Evolutionary conservation across 768 basidiomycete genomes (phyloP), one percentile per base, ranked within the genome.

Genomic region (Suillus luteus): DNA sequence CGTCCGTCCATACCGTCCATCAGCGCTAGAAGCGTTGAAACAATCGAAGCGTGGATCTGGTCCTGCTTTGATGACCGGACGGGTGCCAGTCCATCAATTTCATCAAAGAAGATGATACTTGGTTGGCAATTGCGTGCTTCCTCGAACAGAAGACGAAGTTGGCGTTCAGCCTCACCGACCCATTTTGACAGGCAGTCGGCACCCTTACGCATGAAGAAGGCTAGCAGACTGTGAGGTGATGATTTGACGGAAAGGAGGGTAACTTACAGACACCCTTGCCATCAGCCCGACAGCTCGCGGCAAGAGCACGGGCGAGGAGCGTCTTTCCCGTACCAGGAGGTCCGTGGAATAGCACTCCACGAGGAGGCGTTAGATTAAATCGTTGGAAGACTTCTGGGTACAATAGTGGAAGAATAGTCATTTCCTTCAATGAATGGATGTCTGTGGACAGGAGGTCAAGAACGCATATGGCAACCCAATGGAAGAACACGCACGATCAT

Each of bases 1-100:
- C 97, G 86, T 1, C 96, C 96, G 66, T 99, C 97, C 96, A 99
- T 99, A 51, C 96, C 97, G 74, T 99, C 97, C 97, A 99, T 99
- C 51, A 99, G 82, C 2, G 97, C 96, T 2, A 99, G 82, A 10
- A 99, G 82, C 0, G 97, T 99, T 59, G 92, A 94, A 8, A 99
- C 97, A 67, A 99, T 95, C 35, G 93, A 95, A 1, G 97, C 97
- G 73, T 99, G 97, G 62, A 99, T 98, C 76, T 99, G 96, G 73
- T 99, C 97, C 71, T 98, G 97, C 72, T 99, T 98, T 19, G 93
- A 92, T n/a, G 95, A 96, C 54, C 97, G 90, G 2, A 99, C 96
- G 2, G 97, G 97, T 14, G 97, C 97, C 22, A 99, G 86, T 67
- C 96, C 97, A 72, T 99, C 97, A 68, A 99, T 99, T 78, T 99